These are phyloP conservation scores for Byssochlamys sp. DNA, from an alignment of 2,329 filamentous ascomycete genomes.

Conservation along the genomic window DNA sequence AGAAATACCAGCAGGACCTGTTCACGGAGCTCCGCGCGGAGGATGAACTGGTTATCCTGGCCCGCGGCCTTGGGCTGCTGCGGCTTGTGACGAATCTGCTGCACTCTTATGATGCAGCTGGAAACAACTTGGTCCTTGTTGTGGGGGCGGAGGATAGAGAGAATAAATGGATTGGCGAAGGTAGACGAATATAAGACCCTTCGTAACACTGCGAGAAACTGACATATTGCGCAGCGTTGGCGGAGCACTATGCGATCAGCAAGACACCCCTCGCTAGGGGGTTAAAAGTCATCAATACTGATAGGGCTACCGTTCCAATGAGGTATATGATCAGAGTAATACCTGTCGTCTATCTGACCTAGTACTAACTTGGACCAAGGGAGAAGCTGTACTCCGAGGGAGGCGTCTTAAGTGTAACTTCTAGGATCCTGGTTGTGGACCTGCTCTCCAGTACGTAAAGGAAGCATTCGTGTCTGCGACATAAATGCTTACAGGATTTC, in stretches of 20 bases:
- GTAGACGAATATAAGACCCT: constrained; percentile 16
- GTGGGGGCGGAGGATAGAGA: constrained; percentile 86
- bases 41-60: constrained; percentile 88
- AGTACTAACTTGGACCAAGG: constrained; percentile 32
- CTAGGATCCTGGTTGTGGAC: constrained; percentile 87
- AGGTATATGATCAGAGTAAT: constrained; percentile 29
- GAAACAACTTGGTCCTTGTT: constrained; percentile 82
- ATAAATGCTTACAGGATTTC: constrained; percentile 8
- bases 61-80: constrained; percentile 81
- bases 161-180: constrained; percentile 91
- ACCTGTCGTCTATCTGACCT: not conserved
- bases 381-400: constrained; percentile 87
- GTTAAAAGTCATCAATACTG: constrained; percentile 85
- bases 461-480: constrained; percentile 50
- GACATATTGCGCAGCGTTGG: constrained; percentile 50
- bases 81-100: constrained; percentile 90
- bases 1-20: constrained; percentile 86
- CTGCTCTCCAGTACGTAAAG: constrained; percentile 57
- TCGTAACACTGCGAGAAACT: constrained; percentile 3
- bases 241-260: constrained; percentile 89
- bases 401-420: constrained; percentile 91
- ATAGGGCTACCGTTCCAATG: constrained; percentile 74
- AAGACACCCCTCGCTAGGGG: constrained; percentile 72
- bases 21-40: constrained; percentile 82
- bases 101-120: constrained; percentile 91